Evolutionary conservation across 108 stramenopile genomes (phyloP).

Genomic region (Asterionellopsis glacialis): DNA sequence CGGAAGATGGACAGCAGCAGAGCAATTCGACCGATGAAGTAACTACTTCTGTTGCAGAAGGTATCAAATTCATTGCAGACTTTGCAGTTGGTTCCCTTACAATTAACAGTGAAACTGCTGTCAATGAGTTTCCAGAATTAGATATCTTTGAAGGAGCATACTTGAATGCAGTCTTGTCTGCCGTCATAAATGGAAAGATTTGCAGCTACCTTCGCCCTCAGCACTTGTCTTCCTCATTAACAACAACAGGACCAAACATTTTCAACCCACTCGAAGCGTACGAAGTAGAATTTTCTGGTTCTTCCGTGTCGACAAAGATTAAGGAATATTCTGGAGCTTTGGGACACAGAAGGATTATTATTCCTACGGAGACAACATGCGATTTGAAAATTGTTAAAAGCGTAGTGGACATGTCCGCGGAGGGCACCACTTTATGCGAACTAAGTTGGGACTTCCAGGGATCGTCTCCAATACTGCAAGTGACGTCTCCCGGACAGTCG

Average conservation of each 20-base stretch:
- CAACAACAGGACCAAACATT: conserved; percentile 61
- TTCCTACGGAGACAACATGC: conserved; percentile 74
- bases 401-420: conserved; percentile 79
- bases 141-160: conserved; percentile 80
- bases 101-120: conserved; percentile 60
- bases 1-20: not conserved
- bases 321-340: conserved; percentile 67
- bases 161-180: conserved; percentile 50
- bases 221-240: conserved; percentile 12
- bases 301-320: conserved; percentile 50
- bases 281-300: conserved; percentile 80
- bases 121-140: conserved; percentile 87
- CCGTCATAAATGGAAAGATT: conserved; percentile 59
- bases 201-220: conserved; percentile 80
- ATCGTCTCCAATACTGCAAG: conserved; percentile 75
- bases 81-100: conserved; percentile 65
- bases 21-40: not conserved
- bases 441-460: conserved; percentile 86
- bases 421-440: conserved; percentile 80
- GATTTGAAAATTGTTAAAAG: conserved; percentile 59
- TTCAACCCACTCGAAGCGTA: conserved; percentile 89
- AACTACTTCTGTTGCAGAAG: conserved; percentile 44
- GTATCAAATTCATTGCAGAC: conserved; percentile 72
- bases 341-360: conserved; percentile 76
- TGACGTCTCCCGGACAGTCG: conserved; percentile 56